Percentiles rank a stretch among this genome's conserved stretches.
Evolutionary conservation across 1,284 basidiomycete species (phyloP).

Genomic region (Malassezia dermatis): DNA sequence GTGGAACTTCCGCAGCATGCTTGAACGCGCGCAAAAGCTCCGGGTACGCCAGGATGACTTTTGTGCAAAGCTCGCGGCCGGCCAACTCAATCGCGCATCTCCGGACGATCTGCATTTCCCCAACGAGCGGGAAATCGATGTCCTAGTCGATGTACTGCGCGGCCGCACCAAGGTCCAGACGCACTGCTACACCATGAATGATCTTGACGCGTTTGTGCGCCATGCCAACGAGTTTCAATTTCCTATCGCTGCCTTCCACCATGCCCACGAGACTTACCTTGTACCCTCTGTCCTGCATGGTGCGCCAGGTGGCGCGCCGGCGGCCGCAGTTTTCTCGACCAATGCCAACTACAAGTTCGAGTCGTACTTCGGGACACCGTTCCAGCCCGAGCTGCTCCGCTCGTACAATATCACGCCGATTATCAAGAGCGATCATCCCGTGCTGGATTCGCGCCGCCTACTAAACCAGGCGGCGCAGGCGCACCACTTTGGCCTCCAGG

Average conservation of each 20-base stretch:
- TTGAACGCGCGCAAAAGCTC: constrained; percentile 63
- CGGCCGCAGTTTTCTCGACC: constrained; percentile 65
- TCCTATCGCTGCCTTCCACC: constrained; percentile 57
- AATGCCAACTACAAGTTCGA: constrained; percentile 70
- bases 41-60: constrained; percentile 65
- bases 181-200: constrained; percentile 53
- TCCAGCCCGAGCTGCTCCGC: constrained; percentile 63
- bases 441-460: constrained; percentile 65
- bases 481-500: constrained; percentile 57
- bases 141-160: constrained; percentile 72
- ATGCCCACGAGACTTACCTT: constrained; percentile 74
- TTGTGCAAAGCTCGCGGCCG: constrained; percentile 49
- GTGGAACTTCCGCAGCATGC: constrained; percentile 57
- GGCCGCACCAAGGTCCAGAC: constrained; percentile 58
- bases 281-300: constrained; percentile 67
- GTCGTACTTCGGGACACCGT: constrained; percentile 72
- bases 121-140: constrained; percentile 69
- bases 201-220: constrained; percentile 57
- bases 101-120: constrained; percentile 62
- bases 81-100: constrained; percentile 48
- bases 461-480: constrained; percentile 78
- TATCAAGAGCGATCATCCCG: constrained; percentile 60
- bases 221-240: constrained; percentile 75
- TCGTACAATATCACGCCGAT: constrained; percentile 64
- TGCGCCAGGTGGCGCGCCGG: constrained; percentile 57